Evolutionary conservation across 2,329 filamentous ascomycete species (phyloP), one percentile per base, ranked within the genome.

Genomic region (Aplosporella prunicola): DNA sequence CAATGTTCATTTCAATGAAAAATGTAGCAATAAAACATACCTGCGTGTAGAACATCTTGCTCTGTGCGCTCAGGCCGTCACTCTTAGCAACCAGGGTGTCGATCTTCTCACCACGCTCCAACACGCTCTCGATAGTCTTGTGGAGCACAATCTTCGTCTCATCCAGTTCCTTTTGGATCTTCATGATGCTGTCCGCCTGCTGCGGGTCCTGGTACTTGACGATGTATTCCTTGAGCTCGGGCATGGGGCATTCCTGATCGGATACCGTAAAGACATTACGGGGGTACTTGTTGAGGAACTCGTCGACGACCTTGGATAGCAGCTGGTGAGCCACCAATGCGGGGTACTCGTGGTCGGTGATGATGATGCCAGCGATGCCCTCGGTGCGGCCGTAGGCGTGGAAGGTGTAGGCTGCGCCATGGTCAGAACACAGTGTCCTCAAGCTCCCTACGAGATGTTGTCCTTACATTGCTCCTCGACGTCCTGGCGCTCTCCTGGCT

Each of bases 141-240:
- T 96, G 87, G 51, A 98, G 71, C 42, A 94, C 81, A 56, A 93
- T 88, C 74, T 95, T 96, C 43, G 89, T 96, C 71, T 95, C 88
- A 56, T 96, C 88, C 44, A 98, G 72, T 67, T 98, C 87, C 66
- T 86, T 82, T 63, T 96, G 89, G 52, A 98, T 95, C 72, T 86
- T 88, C 70, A 86, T 76, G 57, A 96, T 93, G 63, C 80, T 89
- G 66, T 93, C 87, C 48, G 86, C 88, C 64, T 93, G 75, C 54
- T 79, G 71, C 9, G 89, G 87, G 60, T 95, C 83, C 67, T 94
- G 84, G 66, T 87, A 93, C 48, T 80, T 78, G 26, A 62, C 56
- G 34, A 83, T 71, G 62, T 93, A 93, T 27, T 86, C 81, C 59
- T 84, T 80, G 39, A 96, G 71, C 56, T 81, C 74, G 28, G 82